Evolutionary conservation across 2,329 filamentous ascomycete genomes (phyloP).

Genomic region (Venturia asperata): DNA sequence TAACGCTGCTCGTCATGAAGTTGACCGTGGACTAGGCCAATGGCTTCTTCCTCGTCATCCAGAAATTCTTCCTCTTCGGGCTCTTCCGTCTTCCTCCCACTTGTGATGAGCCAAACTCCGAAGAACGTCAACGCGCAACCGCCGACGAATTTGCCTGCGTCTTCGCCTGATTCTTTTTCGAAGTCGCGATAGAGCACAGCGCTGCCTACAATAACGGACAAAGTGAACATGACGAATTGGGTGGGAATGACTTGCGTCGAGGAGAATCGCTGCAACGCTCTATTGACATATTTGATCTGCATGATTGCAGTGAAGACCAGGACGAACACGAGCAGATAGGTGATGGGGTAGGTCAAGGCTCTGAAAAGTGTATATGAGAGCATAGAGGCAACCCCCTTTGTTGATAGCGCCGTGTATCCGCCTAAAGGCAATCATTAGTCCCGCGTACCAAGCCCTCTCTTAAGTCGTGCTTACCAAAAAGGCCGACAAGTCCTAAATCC

Average conservation of each 20-base stretch:
- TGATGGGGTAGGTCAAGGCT: constrained; percentile 84
- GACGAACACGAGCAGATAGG: constrained; percentile 74
- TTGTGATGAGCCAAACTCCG: constrained; percentile 96
- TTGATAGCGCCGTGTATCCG: constrained; percentile 93
- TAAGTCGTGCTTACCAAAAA: constrained; percentile 61
- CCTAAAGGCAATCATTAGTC: constrained; percentile 43
- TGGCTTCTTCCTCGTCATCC: constrained; percentile 36
- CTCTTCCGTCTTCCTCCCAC: constrained; percentile 59
- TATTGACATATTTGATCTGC: constrained; percentile 96
- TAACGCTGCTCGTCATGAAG: constrained; percentile 27
- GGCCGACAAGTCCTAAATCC: constrained; percentile 82
- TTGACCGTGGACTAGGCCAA: constrained; percentile 38
- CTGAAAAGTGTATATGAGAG: constrained; percentile 84
- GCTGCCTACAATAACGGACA: constrained; percentile 91
- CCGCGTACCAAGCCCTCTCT: constrained; percentile 18
- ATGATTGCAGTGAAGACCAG: constrained; percentile 80
- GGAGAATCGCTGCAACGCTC: constrained; percentile 81
- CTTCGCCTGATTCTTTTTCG: constrained; percentile 66
- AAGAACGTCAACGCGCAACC: constrained; percentile 90
- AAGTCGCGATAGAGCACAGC: constrained; percentile 93
- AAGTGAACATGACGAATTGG: constrained; percentile 93
- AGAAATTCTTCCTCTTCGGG: constrained; percentile 48
- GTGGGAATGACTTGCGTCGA: constrained; percentile 97
- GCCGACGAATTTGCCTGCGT: constrained; percentile 77
- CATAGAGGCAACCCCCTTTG: constrained; percentile 92